Evolutionary conservation across 169 alveolate genomes (phyloP).

Genomic region (Plasmodium falciparum): DNA sequence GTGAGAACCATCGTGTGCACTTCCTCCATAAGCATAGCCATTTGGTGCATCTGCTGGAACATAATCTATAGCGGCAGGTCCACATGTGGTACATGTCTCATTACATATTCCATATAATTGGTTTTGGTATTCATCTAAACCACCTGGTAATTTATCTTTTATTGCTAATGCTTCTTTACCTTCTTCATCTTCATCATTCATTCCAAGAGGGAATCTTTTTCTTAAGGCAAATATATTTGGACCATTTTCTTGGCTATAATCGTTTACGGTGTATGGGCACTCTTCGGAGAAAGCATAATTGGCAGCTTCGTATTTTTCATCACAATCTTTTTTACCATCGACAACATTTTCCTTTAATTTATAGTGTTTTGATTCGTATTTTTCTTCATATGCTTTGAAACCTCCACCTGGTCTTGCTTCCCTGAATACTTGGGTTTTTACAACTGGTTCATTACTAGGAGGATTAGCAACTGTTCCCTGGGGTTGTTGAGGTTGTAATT

Average conservation of each 20-base stretch:
- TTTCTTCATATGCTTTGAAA: slow-evolving; percentile 29
- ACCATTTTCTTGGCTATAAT: background rate
- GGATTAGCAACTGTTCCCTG: too few relatives aligned
- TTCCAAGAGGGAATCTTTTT: slow-evolving; percentile 7
- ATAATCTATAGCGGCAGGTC: too few relatives aligned
- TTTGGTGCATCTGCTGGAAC: too few relatives aligned
- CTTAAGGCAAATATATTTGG: slow-evolving; percentile 22
- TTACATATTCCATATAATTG: too few relatives aligned
- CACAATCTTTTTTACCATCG: slow-evolving; percentile 35
- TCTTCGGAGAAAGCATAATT: slow-evolving; percentile 35
- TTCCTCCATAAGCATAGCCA: too few relatives aligned
- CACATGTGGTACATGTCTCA: too few relatives aligned
- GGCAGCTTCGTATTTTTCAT: slow-evolving; percentile 51
- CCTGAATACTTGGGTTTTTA: too few relatives aligned
- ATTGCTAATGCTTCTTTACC: background rate
- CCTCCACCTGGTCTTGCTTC: slow-evolving; percentile 11
- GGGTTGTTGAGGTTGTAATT: too few relatives aligned
- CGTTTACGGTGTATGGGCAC: slow-evolving; percentile 18
- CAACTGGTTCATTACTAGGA: too few relatives aligned
- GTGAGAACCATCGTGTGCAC: too few relatives aligned
- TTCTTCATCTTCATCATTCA: background rate
- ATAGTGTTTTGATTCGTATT: slow-evolving; percentile 25
- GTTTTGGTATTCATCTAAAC: slow-evolving; percentile 2
- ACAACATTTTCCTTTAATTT: slow-evolving; percentile 26
- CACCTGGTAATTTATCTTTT: slow-evolving; percentile 22